Base-by-base conservation (phyloP, 768 basidiomycete species). In the Ramaria rubella region DNA sequence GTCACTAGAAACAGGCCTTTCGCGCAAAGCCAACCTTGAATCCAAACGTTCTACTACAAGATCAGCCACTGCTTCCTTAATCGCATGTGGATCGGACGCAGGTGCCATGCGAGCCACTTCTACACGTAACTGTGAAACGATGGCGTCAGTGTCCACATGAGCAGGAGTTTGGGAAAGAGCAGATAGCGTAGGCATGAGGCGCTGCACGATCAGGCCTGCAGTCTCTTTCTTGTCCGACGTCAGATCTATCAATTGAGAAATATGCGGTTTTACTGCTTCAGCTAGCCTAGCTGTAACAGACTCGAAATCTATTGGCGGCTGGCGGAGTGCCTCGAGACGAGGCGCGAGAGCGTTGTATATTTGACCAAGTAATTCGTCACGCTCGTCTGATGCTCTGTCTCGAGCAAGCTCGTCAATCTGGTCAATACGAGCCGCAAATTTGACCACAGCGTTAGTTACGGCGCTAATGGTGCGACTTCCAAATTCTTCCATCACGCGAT, bases 191-290 rank as follows among this genome's bases (percentile, higher is more conserved):
- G 90, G 90, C 5, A 83, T 57, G 36, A 93, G 78, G 21, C 79
- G 74, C 51, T 91, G 80, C 27, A 90, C 81, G 57, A 93, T 93
- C 40, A 93, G 78, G 6, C 79, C 77, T 3, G 90, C 90, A 3
- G 90, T 93, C 69, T 93, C 90, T 33, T 87, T 80, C 67, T 93
- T 93, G 67, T 93, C 90, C 0, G 87, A 90, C 26, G 90, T 85
- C 49, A 93, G 78, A 65, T 93, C 90, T 59, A 93, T 93, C 58
- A 93, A 82, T 62, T 93, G 89, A 1, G 88, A 81, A 24, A 93
- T 90, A 61, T 91, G 86, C 6, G 90, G 90, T 63, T 92, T 91
- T 64, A 93, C 90, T 0, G 90, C 87, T 68, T 93, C 87, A 23
- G 86, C 78, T 15, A 93, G 80, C 62, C 82, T 81, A 44, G 73